phyloP scores from a whole-genome alignment of 768 basidiomycete genomes.

The Podaxis pistillaris region DNA sequence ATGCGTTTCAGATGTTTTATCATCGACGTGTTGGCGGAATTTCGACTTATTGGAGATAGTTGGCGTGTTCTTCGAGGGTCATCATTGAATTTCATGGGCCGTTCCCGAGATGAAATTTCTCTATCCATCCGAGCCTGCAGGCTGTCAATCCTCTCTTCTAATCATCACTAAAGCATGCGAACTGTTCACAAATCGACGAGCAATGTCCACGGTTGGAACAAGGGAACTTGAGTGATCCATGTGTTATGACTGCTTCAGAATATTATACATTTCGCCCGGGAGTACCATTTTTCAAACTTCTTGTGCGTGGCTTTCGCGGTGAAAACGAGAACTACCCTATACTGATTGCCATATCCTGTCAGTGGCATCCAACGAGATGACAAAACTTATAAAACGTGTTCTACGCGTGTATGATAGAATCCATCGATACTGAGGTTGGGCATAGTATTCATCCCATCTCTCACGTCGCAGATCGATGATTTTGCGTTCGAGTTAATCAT shows the following conservation, averaged over 20 bases:
- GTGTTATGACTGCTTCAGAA: neutral
- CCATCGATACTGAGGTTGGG: slow-evolving; percentile 23
- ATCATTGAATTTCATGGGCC: slow-evolving; percentile 7
- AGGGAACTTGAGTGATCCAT: slow-evolving; percentile 4
- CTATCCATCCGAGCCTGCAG: neutral
- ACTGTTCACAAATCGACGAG: slow-evolving; percentile 4
- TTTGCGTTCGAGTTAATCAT: slow-evolving; percentile 2
- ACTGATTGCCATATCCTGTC: slow-evolving; percentile 6
- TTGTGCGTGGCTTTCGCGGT: slow-evolving; percentile 7
- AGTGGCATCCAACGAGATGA: slow-evolving; percentile 1
- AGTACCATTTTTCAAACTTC: neutral
- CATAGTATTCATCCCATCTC: slow-evolving; percentile 1
- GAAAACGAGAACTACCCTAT: neutral
- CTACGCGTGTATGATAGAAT: slow-evolving; percentile 23
- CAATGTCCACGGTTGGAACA: slow-evolving; percentile 1
- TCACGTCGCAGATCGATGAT: neutral
- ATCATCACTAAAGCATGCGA: slow-evolving; percentile 7
- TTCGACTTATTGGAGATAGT: slow-evolving; percentile 5
- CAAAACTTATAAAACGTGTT: slow-evolving; percentile 21
- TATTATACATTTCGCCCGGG: neutral
- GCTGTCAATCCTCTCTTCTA: neutral
- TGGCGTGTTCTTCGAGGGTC: neutral
- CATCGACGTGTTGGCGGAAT: neutral
- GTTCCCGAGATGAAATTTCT: slow-evolving; percentile 6
- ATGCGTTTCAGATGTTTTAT: slow-evolving; percentile 10